These are phyloP conservation scores for Verbena officinalis DNA, from an alignment of 257 asterid genomes.

Conservation along the genomic window DNA sequence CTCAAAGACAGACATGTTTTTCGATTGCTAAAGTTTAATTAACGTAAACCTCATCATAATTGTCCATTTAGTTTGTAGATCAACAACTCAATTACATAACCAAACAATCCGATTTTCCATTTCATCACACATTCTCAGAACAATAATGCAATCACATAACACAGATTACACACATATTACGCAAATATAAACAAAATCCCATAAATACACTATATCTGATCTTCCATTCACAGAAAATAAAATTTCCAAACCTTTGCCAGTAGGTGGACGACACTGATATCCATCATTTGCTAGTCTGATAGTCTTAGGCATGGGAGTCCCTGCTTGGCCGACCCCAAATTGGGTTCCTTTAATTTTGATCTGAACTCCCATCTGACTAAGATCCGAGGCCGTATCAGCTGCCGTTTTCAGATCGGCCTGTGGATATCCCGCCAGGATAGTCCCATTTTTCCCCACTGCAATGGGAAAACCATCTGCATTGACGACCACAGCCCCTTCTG, in stretches of 20 bases:
- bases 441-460: conserved; percentile 51
- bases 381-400: conserved; percentile 64
- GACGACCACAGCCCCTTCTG: conserved; percentile 51
- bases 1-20: too few species aligned
- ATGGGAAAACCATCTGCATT: conserved; percentile 45
- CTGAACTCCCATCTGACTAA: conserved; percentile 45
- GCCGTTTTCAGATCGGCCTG: conserved; percentile 61
- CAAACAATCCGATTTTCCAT: too few species aligned
- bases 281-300: conserved; percentile 58
- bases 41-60: too few species aligned
- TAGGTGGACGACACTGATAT: conserved; percentile 52
- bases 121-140: too few species aligned
- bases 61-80: too few species aligned
- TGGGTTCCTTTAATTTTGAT: conserved; percentile 56
- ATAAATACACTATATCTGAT: not conserved
- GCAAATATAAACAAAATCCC: too few species aligned
- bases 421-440: conserved; percentile 54
- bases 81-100: too few species aligned
- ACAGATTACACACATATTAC: too few species aligned
- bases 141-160: too few species aligned
- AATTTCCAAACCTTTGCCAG: conserved; percentile 27
- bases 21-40: too few species aligned
- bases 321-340: conserved; percentile 45
- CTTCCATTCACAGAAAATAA: not conserved
- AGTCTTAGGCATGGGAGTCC: conserved; percentile 56